These are phyloP conservation scores for Lantana camara DNA, from an alignment of 257 asterid genomes.

Conservation along the genomic window DNA sequence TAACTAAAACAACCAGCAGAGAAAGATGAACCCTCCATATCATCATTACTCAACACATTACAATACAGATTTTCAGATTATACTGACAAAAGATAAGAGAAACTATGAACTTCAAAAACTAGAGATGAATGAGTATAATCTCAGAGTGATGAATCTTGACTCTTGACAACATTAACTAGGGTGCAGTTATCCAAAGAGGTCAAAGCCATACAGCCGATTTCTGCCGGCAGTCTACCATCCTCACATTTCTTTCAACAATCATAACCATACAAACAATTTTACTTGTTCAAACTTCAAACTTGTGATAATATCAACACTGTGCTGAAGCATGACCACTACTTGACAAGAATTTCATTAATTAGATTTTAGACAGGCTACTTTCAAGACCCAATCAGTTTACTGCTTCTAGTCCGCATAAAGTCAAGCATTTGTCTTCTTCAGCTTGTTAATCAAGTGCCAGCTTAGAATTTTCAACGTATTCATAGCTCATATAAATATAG, in stretches of 20 bases:
- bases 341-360: constrained; percentile 13
- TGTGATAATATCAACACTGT: neutral
- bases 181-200: neutral
- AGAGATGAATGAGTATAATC: neutral
- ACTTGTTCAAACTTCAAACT: constrained; percentile 19
- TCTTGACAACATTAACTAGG: constrained; percentile 16
- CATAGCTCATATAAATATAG: too few species aligned
- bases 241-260: constrained; percentile 27
- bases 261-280: constrained; percentile 25
- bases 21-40: constrained; percentile 34
- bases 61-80: constrained; percentile 5
- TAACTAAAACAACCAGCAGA: constrained; percentile 39
- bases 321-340: neutral
- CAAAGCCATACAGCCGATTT: constrained; percentile 13
- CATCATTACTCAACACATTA: constrained; percentile 36
- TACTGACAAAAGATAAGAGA: neutral
- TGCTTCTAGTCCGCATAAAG: neutral
- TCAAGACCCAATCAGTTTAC: neutral
- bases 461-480: too few species aligned
- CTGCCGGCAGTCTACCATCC: neutral
- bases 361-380: neutral
- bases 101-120: constrained; percentile 1
- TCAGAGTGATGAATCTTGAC: constrained; percentile 1
- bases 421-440: constrained; percentile 14
- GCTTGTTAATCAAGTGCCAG: neutral